Evolutionary conservation across 1,139 yeast genomes (phyloP).

Genomic region (Suhomyces wounanorum): DNA sequence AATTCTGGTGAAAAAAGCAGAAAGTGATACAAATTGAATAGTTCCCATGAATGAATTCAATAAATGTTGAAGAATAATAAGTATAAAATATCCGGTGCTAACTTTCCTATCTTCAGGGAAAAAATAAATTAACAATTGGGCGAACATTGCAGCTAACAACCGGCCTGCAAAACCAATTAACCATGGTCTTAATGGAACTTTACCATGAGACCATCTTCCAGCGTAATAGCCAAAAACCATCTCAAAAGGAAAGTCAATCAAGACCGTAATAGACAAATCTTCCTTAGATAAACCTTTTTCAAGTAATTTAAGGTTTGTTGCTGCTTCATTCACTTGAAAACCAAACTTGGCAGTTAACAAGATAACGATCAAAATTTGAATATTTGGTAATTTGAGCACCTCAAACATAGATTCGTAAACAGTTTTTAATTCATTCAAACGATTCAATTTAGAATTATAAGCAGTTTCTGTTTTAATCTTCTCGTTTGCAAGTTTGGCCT

Average conservation of each 20-base stretch:
- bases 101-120: conserved; percentile 67
- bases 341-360: conserved; percentile 86
- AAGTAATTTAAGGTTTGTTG: conserved; percentile 86
- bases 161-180: conserved; percentile 86
- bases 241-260: conserved; percentile 95
- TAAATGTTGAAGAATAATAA: conserved; percentile 79
- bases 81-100: conserved; percentile 54
- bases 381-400: conserved; percentile 73
- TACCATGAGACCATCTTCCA: conserved; percentile 89
- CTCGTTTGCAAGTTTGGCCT: conserved; percentile 38
- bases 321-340: conserved; percentile 94
- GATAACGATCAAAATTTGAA: conserved; percentile 71
- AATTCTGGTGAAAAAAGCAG: conserved; percentile 92
- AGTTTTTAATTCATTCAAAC: conserved; percentile 34
- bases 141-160: conserved; percentile 69
- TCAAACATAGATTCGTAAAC: conserved; percentile 79
- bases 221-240: conserved; percentile 93
- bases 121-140: conserved; percentile 68
- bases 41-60: conserved; percentile 91
- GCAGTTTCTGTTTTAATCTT: conserved; percentile 28
- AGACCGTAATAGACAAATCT: conserved; percentile 87
- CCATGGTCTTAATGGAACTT: conserved; percentile 82
- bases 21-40: conserved; percentile 89
- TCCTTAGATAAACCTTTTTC: conserved; percentile 94
- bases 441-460: conserved; percentile 30